Evolutionary conservation across 768 basidiomycete genomes (phyloP).

Genomic region (Imleria badia): DNA sequence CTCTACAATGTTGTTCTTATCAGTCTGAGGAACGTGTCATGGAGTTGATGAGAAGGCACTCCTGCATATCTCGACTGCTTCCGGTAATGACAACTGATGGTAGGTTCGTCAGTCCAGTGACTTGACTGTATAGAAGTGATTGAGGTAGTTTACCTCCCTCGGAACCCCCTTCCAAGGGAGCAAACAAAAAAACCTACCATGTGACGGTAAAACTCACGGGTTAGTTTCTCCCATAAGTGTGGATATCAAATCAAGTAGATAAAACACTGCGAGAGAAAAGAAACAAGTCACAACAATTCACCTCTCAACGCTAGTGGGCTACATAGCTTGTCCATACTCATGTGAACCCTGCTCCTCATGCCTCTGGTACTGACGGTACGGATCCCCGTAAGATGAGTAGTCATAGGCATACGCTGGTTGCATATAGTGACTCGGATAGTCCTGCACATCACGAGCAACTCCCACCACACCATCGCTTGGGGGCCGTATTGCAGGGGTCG

Average conservation of each 20-base stretch:
- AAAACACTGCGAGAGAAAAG: slow-evolving; percentile 22
- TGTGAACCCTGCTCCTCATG: slow-evolving; percentile 28
- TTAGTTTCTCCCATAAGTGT: slow-evolving; percentile 1
- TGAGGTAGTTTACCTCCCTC: background rate
- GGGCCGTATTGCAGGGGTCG: slow-evolving; percentile 34
- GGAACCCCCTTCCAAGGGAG: background rate
- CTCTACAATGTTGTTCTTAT: background rate
- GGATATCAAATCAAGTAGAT: slow-evolving; percentile 26
- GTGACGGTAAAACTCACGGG: background rate
- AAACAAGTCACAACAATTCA: slow-evolving; percentile 16
- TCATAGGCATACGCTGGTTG: slow-evolving; percentile 28
- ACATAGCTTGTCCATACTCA: slow-evolving; percentile 35
- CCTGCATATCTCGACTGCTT: background rate
- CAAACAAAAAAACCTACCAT: background rate
- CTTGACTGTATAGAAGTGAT: background rate
- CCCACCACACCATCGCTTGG: slow-evolving; percentile 33
- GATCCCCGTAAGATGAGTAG: slow-evolving; percentile 28
- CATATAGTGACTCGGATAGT: slow-evolving; percentile 33
- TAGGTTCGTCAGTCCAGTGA: background rate
- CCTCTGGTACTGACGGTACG: slow-evolving; percentile 30
- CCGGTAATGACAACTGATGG: background rate
- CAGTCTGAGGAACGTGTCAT: background rate
- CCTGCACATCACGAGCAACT: slow-evolving; percentile 41
- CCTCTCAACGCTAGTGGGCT: slow-evolving; percentile 16
- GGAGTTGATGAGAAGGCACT: background rate